Percentiles rank a stretch among this genome's conserved stretches.
phyloP scores from a whole-genome alignment of 2,329 filamentous ascomycete genomes.

The Berkeleyomyces basicola region DNA sequence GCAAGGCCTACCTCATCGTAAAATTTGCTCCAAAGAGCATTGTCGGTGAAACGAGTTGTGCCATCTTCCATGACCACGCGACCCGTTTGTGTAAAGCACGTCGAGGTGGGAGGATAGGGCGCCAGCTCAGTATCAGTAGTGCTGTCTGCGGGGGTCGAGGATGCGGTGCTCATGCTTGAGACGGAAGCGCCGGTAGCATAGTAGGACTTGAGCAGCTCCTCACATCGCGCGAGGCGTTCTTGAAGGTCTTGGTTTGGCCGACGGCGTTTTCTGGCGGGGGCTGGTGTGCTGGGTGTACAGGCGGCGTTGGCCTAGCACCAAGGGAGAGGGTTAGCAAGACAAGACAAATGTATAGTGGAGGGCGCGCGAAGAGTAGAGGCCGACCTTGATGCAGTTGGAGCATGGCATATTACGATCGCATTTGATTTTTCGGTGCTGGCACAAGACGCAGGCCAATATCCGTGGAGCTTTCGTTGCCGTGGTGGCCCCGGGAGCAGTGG shows the following conservation, averaged over 20 bases:
- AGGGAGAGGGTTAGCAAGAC: conserved; percentile 7
- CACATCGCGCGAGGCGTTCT: conserved; percentile 41
- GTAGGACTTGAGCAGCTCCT: conserved; percentile 42
- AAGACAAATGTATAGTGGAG: not conserved
- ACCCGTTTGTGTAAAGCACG: conserved; percentile 29
- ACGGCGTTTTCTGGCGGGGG: conserved; percentile 40
- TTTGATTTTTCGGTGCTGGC: conserved; percentile 46
- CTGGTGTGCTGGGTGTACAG: conserved; percentile 43
- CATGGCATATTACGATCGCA: conserved; percentile 43
- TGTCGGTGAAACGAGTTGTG: conserved; percentile 40
- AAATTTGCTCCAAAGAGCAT: conserved; percentile 35
- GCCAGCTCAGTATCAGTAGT: conserved; percentile 7
- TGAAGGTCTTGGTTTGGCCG: conserved; percentile 45
- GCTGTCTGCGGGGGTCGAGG: conserved; percentile 3
- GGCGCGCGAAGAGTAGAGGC: not conserved
- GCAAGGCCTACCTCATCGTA: conserved; percentile 34
- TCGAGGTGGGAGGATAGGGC: conserved; percentile 8
- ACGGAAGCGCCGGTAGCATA: conserved; percentile 21
- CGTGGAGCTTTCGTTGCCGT: conserved; percentile 23
- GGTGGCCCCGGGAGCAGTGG: conserved; percentile 16
- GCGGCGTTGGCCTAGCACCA: conserved; percentile 35
- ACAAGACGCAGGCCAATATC: conserved; percentile 38
- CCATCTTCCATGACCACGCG: conserved; percentile 40
- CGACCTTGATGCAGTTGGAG: conserved; percentile 42
- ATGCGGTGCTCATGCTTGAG: conserved; percentile 1